A percentile compares a stretch with the other conserved stretches of the same genome.
Conservation (phyloP, 1,284 basidiomycete species). For the Trametes pubescens region DNA sequence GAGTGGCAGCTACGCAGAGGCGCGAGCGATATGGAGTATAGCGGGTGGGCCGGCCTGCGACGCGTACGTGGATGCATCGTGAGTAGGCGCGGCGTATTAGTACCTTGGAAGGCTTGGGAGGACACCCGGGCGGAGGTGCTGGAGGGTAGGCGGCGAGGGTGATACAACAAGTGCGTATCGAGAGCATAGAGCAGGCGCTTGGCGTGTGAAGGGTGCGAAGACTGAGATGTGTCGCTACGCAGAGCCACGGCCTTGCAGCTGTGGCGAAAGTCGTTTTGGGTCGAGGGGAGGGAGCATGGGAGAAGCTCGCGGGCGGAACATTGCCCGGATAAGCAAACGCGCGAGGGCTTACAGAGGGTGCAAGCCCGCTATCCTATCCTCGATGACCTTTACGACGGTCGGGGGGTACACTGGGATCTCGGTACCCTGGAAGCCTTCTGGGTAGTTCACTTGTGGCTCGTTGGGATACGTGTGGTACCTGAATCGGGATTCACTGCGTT, state of each 20-base stretch:
- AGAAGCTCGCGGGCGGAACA: not conserved
- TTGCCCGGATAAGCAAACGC: not conserved
- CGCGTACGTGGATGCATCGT: not conserved
- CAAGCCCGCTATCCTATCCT: slow-evolving; percentile 58
- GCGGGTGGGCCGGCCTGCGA: not conserved
- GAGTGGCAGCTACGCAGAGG: not conserved
- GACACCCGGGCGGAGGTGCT: not conserved
- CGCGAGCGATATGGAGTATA: slow-evolving; percentile 5
- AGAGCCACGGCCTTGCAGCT: not conserved
- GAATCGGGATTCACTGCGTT: slow-evolving; percentile 6
- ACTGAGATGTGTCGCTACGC: slow-evolving; percentile 17
- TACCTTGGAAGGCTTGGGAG: not conserved
- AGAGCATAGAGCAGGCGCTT: slow-evolving; percentile 15
- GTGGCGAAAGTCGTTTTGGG: slow-evolving; percentile 1
- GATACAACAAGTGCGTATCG: slow-evolving; percentile 18
- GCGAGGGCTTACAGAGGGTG: slow-evolving; percentile 21
- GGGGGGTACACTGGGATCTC: slow-evolving; percentile 74
- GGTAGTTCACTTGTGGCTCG: slow-evolving; percentile 66
- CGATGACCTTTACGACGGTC: slow-evolving; percentile 61
- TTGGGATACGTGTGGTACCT: slow-evolving; percentile 60
- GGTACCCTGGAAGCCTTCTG: slow-evolving; percentile 79
- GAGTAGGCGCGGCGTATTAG: not conserved
- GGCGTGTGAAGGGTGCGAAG: not conserved
- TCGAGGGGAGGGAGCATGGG: not conserved
- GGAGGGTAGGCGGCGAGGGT: not conserved